Conservation (phyloP, 1,139 yeast genomes). For the Sugiyamaella neomexicana region DNA sequence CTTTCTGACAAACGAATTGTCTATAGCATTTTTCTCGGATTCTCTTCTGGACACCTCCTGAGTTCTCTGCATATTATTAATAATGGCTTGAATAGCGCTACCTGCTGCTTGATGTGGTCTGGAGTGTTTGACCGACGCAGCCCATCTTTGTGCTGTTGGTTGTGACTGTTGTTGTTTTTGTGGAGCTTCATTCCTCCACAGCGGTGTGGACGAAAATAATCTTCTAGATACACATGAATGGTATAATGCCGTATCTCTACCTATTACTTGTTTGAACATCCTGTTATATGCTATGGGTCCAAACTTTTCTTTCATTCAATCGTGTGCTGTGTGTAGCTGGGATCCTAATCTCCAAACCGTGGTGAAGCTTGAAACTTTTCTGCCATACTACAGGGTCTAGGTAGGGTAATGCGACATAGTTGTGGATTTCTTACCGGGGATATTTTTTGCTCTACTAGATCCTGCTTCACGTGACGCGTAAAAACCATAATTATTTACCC, state of each 20-base stretch:
- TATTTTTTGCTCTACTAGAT: too few species aligned
- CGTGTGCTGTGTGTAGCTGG: neutral
- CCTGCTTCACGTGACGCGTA: neutral
- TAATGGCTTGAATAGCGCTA: slow-evolving; percentile 15
- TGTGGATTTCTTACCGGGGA: too few species aligned
- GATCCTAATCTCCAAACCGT: too few species aligned
- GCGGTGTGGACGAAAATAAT: neutral
- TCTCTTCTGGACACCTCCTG: slow-evolving; percentile 13
- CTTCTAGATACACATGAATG: neutral
- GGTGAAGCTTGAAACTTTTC: neutral
- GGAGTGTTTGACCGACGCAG: slow-evolving; percentile 15
- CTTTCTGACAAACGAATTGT: slow-evolving; percentile 30
- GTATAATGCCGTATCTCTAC: neutral
- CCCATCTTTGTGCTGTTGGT: slow-evolving; percentile 11
- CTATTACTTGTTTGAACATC: neutral
- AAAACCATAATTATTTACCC: neutral
- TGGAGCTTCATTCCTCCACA: neutral
- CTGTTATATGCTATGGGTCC: neutral
- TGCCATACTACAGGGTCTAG: too few species aligned
- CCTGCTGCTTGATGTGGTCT: slow-evolving; percentile 13
- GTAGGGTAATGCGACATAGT: too few species aligned
- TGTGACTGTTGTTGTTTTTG: neutral
- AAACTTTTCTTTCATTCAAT: neutral
- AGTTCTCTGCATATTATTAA: slow-evolving; percentile 11
- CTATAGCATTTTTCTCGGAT: slow-evolving; percentile 23